Evolutionary conservation across 1,139 yeast species (phyloP).

Genomic region (Candida frijolesensis): DNA sequence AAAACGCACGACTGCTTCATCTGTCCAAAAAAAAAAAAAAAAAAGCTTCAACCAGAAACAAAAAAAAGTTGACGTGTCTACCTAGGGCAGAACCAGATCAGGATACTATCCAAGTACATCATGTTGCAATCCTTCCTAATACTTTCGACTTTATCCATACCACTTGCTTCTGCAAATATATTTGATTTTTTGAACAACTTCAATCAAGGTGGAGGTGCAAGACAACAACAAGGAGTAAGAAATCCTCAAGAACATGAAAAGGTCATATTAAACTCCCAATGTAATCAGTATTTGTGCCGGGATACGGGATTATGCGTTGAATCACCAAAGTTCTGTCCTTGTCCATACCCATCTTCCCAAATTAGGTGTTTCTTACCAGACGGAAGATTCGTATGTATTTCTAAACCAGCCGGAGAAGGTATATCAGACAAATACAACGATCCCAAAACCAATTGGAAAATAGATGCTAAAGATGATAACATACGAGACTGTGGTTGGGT

Average conservation of each 20-base stretch:
- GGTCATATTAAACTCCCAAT: slow-evolving; percentile 40
- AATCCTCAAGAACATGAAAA: slow-evolving; percentile 33
- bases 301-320: slow-evolving; percentile 81
- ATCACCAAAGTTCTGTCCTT: slow-evolving; percentile 75
- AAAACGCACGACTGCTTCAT: not conserved
- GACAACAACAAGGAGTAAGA: slow-evolving; percentile 21
- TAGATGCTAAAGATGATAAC: slow-evolving; percentile 52
- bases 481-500: slow-evolving; percentile 84
- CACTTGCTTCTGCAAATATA: slow-evolving; percentile 24
- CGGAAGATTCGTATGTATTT: slow-evolving; percentile 72
- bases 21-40: not conserved
- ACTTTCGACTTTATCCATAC: not conserved
- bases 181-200: slow-evolving; percentile 41
- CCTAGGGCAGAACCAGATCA: not conserved
- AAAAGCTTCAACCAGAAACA: not conserved
- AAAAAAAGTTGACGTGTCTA: slow-evolving; percentile 8
- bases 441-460: slow-evolving; percentile 52
- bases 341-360: slow-evolving; percentile 86
- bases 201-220: slow-evolving; percentile 22
- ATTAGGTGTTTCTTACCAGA: slow-evolving; percentile 77
- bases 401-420: slow-evolving; percentile 66
- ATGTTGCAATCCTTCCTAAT: slow-evolving; percentile 3
- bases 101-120: not conserved
- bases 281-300: slow-evolving; percentile 76
- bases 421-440: slow-evolving; percentile 43